These are phyloP conservation scores for Lasiodiplodia gonubiensis DNA, from an alignment of 2,329 filamentous ascomycete genomes.

Conservation along the genomic window DNA sequence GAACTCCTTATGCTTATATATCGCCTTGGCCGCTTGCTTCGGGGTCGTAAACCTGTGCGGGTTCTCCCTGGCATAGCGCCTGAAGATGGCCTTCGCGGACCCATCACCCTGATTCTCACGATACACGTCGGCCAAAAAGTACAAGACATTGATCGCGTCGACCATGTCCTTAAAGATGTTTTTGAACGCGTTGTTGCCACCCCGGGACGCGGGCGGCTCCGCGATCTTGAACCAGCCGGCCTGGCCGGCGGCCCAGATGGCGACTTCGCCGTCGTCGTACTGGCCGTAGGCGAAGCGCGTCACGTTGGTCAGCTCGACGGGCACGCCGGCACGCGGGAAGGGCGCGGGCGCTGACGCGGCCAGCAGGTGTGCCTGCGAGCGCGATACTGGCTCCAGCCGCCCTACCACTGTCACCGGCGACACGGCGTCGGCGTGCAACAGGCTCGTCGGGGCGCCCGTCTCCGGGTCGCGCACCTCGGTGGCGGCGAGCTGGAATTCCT, in stretches of 20 bases:
- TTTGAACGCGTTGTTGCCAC: constrained; percentile 54
- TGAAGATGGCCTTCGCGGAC: constrained; percentile 45
- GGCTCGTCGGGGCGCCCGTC: constrained; percentile 59
- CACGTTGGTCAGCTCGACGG: constrained; percentile 62
- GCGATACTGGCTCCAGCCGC: constrained; percentile 51
- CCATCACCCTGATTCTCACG: constrained; percentile 29
- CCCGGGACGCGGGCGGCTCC: constrained; percentile 49
- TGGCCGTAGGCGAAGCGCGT: constrained; percentile 55
- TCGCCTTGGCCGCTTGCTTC: constrained; percentile 37
- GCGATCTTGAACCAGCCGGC: constrained; percentile 73
- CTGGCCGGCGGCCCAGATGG: constrained; percentile 69
- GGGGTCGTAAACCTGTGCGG: constrained; percentile 37
- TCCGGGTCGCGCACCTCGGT: constrained; percentile 65
- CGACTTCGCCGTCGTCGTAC: constrained; percentile 61
- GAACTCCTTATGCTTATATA: constrained; percentile 49
- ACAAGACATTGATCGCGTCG: constrained; percentile 68
- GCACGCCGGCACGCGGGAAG: background rate
- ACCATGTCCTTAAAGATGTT: constrained; percentile 64
- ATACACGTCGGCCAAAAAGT: constrained; percentile 66
- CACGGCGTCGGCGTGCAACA: constrained; percentile 64
- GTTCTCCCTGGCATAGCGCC: constrained; percentile 33
- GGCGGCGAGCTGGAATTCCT: constrained; percentile 66
- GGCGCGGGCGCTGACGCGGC: background rate
- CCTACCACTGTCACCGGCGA: constrained; percentile 69
- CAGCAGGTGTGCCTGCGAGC: constrained; percentile 36